Evolutionary conservation across 176 grass and related monocot genomes (phyloP).

Genomic region (Pharus latifolius): DNA sequence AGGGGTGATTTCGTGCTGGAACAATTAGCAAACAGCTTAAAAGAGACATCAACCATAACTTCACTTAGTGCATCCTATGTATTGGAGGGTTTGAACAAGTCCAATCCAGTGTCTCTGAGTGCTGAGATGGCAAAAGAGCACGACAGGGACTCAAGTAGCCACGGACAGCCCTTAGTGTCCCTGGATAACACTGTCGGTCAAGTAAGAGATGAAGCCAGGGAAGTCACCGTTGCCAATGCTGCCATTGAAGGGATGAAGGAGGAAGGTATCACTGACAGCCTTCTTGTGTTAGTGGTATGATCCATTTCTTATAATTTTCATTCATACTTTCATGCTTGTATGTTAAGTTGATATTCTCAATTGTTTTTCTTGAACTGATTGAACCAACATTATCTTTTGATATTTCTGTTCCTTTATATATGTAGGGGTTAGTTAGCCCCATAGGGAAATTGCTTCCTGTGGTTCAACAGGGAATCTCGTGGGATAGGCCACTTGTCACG

Average conservation of each 20-base stretch:
- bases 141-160: slow-evolving; percentile 23
- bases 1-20: slow-evolving; percentile 82
- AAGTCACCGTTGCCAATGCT: slow-evolving; percentile 50
- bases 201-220: slow-evolving; percentile 63
- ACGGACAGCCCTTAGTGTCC: slow-evolving; percentile 25
- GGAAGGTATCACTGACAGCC: slow-evolving; percentile 72
- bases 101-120: not conserved
- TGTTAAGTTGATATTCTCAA: not conserved
- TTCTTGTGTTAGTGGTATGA: slow-evolving; percentile 64
- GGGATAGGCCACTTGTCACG: slow-evolving; percentile 48
- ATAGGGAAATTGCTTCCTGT: slow-evolving; percentile 30
- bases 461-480: slow-evolving; percentile 40
- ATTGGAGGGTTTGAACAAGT: slow-evolving; percentile 55
- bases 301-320: not conserved
- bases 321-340: not conserved
- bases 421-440: slow-evolving; percentile 59
- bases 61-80: slow-evolving; percentile 56
- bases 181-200: slow-evolving; percentile 55
- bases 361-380: not conserved
- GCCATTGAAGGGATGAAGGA: slow-evolving; percentile 56
- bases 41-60: slow-evolving; percentile 49
- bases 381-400: not conserved
- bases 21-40: slow-evolving; percentile 66
- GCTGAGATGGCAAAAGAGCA: slow-evolving; percentile 29
- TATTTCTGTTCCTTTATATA: not conserved